phyloP scores from a whole-genome alignment of 805 yeast genomes.

The Saturnispora besseyi region DNA sequence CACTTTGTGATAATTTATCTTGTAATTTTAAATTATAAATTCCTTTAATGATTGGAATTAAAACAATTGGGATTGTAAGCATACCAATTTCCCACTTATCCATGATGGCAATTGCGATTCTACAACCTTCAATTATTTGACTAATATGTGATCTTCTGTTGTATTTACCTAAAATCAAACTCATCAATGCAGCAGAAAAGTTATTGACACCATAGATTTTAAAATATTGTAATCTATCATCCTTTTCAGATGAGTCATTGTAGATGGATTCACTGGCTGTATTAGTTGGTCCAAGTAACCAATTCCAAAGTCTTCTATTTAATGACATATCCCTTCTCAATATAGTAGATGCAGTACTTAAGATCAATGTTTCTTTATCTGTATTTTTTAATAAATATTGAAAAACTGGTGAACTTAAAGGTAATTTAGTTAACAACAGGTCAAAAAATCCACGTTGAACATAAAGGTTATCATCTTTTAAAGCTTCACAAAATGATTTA shows the following conservation, averaged over 20 bases:
- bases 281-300: constrained; percentile 77
- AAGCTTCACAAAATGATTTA: constrained; percentile 63
- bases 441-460: constrained; percentile 88
- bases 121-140: constrained; percentile 43
- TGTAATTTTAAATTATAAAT: constrained; percentile 26
- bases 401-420: constrained; percentile 52
- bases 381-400: constrained; percentile 36
- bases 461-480: constrained; percentile 56
- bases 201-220: constrained; percentile 42
- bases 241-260: constrained; percentile 1
- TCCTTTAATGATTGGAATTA: constrained; percentile 53
- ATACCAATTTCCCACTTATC: constrained; percentile 95
- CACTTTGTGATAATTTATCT: constrained; percentile 17
- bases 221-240: constrained; percentile 47
- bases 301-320: constrained; percentile 87
- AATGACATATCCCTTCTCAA: constrained; percentile 86
- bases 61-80: constrained; percentile 56
- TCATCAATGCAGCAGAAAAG: constrained; percentile 45
- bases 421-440: constrained; percentile 57
- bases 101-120: constrained; percentile 63
- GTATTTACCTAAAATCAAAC: constrained; percentile 31
- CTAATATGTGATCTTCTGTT: constrained; percentile 17
- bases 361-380: constrained; percentile 51
- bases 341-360: constrained; percentile 60
- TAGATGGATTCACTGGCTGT: constrained; percentile 11